Percentiles rank a stretch among this genome's conserved stretches.
These are phyloP conservation scores for Bacterosira constricta DNA, from an alignment of 108 stramenopile species.

Conservation along the genomic window DNA sequence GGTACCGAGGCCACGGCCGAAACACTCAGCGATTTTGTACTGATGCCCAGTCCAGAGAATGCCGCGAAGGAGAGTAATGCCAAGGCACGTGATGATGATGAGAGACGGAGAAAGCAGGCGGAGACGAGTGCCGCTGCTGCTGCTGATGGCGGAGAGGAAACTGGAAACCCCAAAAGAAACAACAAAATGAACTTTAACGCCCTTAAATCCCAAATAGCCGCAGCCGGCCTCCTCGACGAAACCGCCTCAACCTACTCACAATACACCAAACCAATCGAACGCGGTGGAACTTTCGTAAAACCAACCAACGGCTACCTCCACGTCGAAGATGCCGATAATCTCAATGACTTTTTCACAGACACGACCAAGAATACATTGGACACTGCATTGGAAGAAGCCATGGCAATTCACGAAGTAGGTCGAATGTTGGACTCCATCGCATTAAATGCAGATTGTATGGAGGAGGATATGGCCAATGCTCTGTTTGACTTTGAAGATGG, in stretches of 20 bases:
- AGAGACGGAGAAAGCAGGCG: no score
- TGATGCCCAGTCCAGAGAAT: constrained; percentile 65
- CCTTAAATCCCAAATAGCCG: constrained; percentile 25
- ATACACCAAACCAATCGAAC: constrained; percentile 87
- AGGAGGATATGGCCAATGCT: constrained; percentile 90
- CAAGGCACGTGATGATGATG: no score
- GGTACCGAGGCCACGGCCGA: constrained; percentile 56
- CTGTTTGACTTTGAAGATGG: constrained; percentile 84
- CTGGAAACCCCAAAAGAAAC: background rate
- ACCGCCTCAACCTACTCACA: constrained; percentile 85
- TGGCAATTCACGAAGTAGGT: constrained; percentile 72
- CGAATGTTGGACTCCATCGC: constrained; percentile 85
- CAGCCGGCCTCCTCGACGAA: constrained; percentile 75
- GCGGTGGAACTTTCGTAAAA: constrained; percentile 48
- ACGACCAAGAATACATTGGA: constrained; percentile 53
- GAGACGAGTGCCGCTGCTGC: background rate
- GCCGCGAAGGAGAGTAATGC: constrained; percentile 9
- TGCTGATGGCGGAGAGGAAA: background rate
- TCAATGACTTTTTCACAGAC: constrained; percentile 24
- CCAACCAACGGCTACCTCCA: constrained; percentile 1
- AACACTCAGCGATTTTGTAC: constrained; percentile 58
- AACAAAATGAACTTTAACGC: constrained; percentile 4
- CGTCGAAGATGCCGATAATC: constrained; percentile 12
- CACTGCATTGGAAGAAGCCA: constrained; percentile 54
- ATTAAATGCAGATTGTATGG: constrained; percentile 90